These are phyloP conservation scores for Vitellaria paradoxa DNA, from an alignment of 179 eudicot genomes.

Conservation along the genomic window DNA sequence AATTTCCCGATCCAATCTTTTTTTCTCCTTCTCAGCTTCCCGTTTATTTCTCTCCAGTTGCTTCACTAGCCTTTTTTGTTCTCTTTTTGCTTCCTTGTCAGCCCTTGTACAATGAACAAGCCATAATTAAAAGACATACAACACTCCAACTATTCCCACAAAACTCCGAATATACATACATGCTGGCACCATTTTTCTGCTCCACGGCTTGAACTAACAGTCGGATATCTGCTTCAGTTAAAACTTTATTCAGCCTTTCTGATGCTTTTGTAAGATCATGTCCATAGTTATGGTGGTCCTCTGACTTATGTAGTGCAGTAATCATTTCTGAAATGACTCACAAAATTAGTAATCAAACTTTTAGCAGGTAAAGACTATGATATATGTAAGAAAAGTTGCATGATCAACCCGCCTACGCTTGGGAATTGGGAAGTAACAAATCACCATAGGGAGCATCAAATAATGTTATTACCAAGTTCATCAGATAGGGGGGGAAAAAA, in stretches of 20 bases:
- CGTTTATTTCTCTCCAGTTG: constrained; percentile 75
- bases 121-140: constrained; percentile 10
- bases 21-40: constrained; percentile 74
- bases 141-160: constrained; percentile 3
- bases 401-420: constrained; percentile 1
- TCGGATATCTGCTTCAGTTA: constrained; percentile 81
- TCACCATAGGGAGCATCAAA: neutral
- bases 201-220: constrained; percentile 46
- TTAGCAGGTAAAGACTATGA: neutral
- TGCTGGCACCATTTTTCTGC: constrained; percentile 58
- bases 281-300: constrained; percentile 33
- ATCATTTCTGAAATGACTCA: constrained; percentile 50
- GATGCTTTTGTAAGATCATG: constrained; percentile 57
- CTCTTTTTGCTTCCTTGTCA: constrained; percentile 52
- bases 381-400: neutral
- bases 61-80: constrained; percentile 51
- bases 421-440: neutral
- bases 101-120: constrained; percentile 47
- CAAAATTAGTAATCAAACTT: neutral
- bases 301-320: constrained; percentile 45
- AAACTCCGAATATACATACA: constrained; percentile 39
- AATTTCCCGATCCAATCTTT: constrained; percentile 70
- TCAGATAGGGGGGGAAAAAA: neutral
- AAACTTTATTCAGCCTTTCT: constrained; percentile 64
- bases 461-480: neutral